Evolutionary conservation across 352 stramenopile species (phyloP).

Genomic region (Pythium brassicae): DNA sequence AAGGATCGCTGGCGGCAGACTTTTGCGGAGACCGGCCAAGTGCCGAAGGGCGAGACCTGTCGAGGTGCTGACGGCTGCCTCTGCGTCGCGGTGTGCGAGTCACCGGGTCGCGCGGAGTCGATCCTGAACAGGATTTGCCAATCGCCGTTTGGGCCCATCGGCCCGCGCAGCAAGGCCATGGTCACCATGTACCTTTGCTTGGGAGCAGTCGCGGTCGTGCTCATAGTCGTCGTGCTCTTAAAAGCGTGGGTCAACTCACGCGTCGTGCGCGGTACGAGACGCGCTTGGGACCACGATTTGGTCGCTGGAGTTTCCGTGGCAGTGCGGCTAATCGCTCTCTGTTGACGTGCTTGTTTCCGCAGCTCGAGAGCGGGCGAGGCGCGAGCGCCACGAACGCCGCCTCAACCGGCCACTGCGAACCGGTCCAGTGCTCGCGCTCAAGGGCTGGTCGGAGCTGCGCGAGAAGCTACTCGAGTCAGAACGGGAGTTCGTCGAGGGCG

Average conservation of each 20-base stretch:
- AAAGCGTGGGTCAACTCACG: conserved; percentile 6
- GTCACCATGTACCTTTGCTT: conserved; percentile 7
- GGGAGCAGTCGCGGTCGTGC: not conserved
- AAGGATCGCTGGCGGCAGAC: conserved; percentile 7
- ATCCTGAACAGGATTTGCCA: conserved; percentile 7
- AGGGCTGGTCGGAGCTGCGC: conserved; percentile 13
- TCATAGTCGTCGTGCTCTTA: conserved; percentile 2
- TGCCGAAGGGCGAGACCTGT: conserved; percentile 3
- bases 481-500: conserved; percentile 16
- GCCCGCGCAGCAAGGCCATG: conserved; percentile 1
- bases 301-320: not conserved
- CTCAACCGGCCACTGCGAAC: conserved; percentile 9
- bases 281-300: not conserved
- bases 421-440: conserved; percentile 8
- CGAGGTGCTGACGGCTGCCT: conserved; percentile 9
- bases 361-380: conserved; percentile 6
- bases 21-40: not conserved
- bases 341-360: not conserved
- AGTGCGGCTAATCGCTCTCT: too few relatives aligned
- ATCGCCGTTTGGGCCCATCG: not conserved
- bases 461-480: conserved; percentile 16
- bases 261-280: not conserved
- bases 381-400: conserved; percentile 5
- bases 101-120: conserved; percentile 4
- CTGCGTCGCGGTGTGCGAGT: conserved; percentile 15